Base-by-base conservation (phyloP, 179 eudicot species). In the Nepenthes alata region DNA sequence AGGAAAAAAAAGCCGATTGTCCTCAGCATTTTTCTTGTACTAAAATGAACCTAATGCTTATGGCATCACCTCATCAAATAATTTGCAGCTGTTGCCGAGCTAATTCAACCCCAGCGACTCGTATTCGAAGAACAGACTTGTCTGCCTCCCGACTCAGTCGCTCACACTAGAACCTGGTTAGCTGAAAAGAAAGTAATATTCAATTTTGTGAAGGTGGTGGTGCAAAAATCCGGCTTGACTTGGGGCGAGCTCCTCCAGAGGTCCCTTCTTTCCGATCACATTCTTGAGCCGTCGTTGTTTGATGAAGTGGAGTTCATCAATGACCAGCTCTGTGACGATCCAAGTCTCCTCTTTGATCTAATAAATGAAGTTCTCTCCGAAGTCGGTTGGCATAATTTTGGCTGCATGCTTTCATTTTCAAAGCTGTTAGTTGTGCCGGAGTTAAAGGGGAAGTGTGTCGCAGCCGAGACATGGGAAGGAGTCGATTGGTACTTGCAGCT, bases 281-380 rank as follows among this genome's bases (percentile, higher is more conserved):
- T 85, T n/a, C 77, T 89, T 8, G 81, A 87, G 57, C 77, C 85
- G 13, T 74, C 81, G 5, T 68, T 90, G 68, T 71, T 87, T 53
- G 77, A 83, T 61, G 90, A 83, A 69, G 78, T 87, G 1, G 84
- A 73, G 63, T 76, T 84, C 56, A 79, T 80, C 14, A 77, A 84
- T 0, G 78, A 72, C 63, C 65, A 65, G 39, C 74, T 83, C 52
- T 55, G 68, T 14, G 69, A 78, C 38, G 98, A 93, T 64, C 93
- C 84, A 69, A 81, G 81, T 64, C 87, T 87, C 78, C 86, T 94
- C 47, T 85, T 94, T 57, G 89, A 85, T 63, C 78, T 77, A 54
- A 80, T 85, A 61, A 80, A 75, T 52, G 94, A 94, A 66, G 81
- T 82, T 38, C 74, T 90, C 11, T 50, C 73, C 10, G 91, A 90